A percentile compares a stretch with the other conserved stretches of the same genome.
phyloP scores from a whole-genome alignment of 345 rosid species.

The Pistacia atlantica region DNA sequence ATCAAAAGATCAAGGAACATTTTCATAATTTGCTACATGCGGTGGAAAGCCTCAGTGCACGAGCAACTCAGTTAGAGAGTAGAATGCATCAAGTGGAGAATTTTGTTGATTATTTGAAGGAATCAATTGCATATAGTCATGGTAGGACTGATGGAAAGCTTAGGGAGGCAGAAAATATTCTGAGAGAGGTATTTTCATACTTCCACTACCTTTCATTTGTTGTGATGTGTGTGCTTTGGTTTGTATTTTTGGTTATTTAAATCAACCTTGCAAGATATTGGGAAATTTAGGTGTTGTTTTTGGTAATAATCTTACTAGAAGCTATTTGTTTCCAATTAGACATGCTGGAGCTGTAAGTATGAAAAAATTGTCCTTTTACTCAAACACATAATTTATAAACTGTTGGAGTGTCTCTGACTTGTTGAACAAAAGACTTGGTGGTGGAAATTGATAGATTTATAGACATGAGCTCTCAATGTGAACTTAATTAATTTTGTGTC shows the following conservation, averaged over 20 bases:
- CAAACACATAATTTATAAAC: no score
- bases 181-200: constrained; percentile 45
- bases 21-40: constrained; percentile 40
- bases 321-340: background rate
- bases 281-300: background rate
- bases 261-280: background rate
- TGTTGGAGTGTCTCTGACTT: no score
- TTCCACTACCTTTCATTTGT: background rate
- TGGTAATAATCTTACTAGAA: background rate
- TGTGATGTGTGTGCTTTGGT: background rate
- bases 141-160: constrained; percentile 51
- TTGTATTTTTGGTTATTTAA: background rate
- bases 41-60: constrained; percentile 45
- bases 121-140: constrained; percentile 38
- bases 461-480: background rate
- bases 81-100: constrained; percentile 41
- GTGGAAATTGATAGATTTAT: background rate
- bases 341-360: background rate
- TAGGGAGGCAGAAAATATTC: constrained; percentile 45
- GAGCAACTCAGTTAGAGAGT: constrained; percentile 53
- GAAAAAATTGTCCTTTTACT: background rate
- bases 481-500: background rate
- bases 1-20: constrained; percentile 49
- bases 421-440: background rate
- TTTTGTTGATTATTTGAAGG: constrained; percentile 47